Base-by-base conservation (phyloP, 2,329 filamentous ascomycete genomes). In the Fusarium sororula region DNA sequence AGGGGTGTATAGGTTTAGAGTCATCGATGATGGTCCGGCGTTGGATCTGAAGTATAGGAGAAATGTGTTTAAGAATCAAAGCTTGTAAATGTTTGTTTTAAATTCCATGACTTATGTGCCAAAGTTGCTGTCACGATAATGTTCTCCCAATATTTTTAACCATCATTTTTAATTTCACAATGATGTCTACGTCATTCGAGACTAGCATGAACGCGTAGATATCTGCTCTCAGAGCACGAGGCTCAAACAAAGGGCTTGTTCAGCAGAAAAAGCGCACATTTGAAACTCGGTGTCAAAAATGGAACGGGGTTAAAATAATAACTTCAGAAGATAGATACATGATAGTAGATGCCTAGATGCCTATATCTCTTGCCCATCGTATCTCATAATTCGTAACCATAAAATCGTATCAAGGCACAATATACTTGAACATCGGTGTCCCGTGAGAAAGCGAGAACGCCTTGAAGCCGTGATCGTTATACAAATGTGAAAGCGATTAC, bases 11-110 rank as follows among this genome's bases (percentile, higher is more conserved):
- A 55, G 79, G 79, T 79, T 82, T 84, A 85, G 83, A 85, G 75
- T 78, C 71, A 80, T 78, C 75, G 75, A 79, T 79, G 79, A 80
- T 81, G 80, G 79, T 84, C 82, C 80, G 82, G 81, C 82, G 79
- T 83, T 81, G 83, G 83, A 84, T 84, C 77, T 76, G 69, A 69
- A 45, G 41, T 61, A 64, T 24, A 48, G 37, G 62, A 58, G 63
- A 56, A 63, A 53, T 22, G 63, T 72, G 57, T 74, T 62, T 72
- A 58, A 68, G 57, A 63, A 72, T 66, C 35, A 66, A 65, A 62
- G 51, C 48, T 62, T 56, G 57, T 66, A 66, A 13, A 67, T 64
- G 50, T 50, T 69, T 39, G 59, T 70, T 35, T 56, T 26, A 41
- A 37, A 26, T 42, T 58, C 24, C 13, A 63, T 28, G 20, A 62